Evolutionary conservation across 2,329 filamentous ascomycete genomes (phyloP).

Genomic region (Diaporthe batatas): DNA sequence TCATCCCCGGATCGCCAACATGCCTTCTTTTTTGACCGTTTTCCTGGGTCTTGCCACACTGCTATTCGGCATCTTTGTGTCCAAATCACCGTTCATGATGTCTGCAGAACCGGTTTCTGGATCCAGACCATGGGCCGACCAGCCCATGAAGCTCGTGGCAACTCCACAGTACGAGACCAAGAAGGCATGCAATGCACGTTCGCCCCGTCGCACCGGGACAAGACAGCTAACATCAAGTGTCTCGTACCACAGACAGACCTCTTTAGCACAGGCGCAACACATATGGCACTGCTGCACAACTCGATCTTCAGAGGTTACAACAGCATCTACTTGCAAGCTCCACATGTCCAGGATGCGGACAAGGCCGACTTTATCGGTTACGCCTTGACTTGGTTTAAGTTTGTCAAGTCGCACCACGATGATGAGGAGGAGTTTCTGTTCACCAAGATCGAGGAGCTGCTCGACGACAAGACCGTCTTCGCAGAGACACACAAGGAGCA

Average conservation of each 20-base stretch:
- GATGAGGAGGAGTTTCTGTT: conserved; percentile 71
- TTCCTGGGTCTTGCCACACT: conserved; percentile 50
- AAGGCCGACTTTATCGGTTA: conserved; percentile 70
- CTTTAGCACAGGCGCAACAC: conserved; percentile 70
- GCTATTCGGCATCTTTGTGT: conserved; percentile 53
- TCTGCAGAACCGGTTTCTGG: conserved; percentile 49
- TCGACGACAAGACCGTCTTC: conserved; percentile 65
- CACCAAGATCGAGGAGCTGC: conserved; percentile 65
- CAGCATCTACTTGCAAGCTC: conserved; percentile 72
- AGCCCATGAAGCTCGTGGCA: conserved; percentile 65
- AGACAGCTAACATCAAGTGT: conserved; percentile 14
- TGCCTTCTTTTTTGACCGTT: conserved; percentile 45
- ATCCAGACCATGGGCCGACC: conserved; percentile 64
- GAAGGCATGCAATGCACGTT: conserved; percentile 54
- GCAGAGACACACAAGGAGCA: conserved; percentile 68
- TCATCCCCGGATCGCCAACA: conserved; percentile 12
- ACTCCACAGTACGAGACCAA: conserved; percentile 67
- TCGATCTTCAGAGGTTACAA: conserved; percentile 74
- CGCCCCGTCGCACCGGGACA: background rate
- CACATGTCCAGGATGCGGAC: conserved; percentile 64
- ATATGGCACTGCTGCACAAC: conserved; percentile 74
- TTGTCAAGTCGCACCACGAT: conserved; percentile 71
- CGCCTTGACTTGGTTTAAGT: conserved; percentile 68
- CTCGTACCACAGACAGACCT: conserved; percentile 63
- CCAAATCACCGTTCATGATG: conserved; percentile 57